Evolutionary conservation across 1,284 basidiomycete species (phyloP), one percentile per base, ranked within the genome.

Genomic region (Fomitopsis pinicola): DNA sequence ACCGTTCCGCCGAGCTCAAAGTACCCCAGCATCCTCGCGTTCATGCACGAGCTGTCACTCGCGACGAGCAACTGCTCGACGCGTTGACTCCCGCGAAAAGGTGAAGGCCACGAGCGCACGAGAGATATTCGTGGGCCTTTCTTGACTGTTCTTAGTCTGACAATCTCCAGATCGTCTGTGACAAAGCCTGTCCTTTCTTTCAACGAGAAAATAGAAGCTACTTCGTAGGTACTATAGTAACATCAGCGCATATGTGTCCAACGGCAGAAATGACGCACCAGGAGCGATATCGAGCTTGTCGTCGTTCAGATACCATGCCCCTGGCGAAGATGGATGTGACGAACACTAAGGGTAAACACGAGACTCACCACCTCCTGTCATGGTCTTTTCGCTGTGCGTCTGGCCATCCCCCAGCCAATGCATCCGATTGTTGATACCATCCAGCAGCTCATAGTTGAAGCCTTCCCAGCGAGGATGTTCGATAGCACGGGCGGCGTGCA

Each of bases 391-490:
- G 30, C 76, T 75, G 44, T 73, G 71, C 15, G 81, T 82, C 62
- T 74, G 78, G 12, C 86, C 85, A 60, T 86, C 80, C 0, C 86
- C 85, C 1, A 87, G 74, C 82, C 84, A 88, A 67, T 82, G 77
- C 67, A 86, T 77, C 6, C 82, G 74, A 64, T 85, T 86, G 59
- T 71, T 71, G 17, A 71, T 69, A 2, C 69, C 74, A 55, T 83
- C 80, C 2, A 81, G 69, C 3, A 61, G 71, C 62, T 85, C 81
- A 64, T 84, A 88, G 35, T 79, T 77, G 66, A 77, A 88, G 65
- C 88, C 87, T 64, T 88, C 87, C 86, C 86, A 88, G 3, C 86
- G 80, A 0, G 86, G 86, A 68, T 84, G 66, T 42, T 74, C 72
- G 15, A 88, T 69, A 0, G 80, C 75, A 40, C 75, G 78, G 5